These are phyloP conservation scores for Hypomyces rosellus DNA, from an alignment of 2,329 filamentous ascomycete species.

Conservation along the genomic window DNA sequence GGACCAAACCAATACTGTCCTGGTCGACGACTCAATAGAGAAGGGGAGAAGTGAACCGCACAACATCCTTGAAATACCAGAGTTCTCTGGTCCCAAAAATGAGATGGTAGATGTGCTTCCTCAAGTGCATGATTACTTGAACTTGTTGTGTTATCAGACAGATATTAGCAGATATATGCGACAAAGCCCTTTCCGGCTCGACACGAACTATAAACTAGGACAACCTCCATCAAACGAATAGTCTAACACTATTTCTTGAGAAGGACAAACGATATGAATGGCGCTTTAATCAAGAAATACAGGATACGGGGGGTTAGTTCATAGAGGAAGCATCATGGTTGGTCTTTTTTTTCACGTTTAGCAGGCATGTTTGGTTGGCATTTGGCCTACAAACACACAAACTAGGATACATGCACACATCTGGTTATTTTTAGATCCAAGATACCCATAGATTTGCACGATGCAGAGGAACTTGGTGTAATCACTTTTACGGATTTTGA, in stretches of 20 bases:
- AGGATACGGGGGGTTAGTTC: too few relatives aligned
- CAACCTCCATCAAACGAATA: not conserved
- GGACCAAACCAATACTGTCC: slow-evolving; percentile 79
- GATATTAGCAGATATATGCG: slow-evolving; percentile 60
- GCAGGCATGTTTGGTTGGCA: too few relatives aligned
- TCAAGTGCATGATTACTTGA: slow-evolving; percentile 57
- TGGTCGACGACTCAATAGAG: slow-evolving; percentile 77
- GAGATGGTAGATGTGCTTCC: slow-evolving; percentile 44
- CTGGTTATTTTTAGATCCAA: not conserved
- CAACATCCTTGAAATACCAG: slow-evolving; percentile 75
- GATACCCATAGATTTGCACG: not conserved
- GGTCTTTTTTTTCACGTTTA: too few relatives aligned
- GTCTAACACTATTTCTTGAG: not conserved
- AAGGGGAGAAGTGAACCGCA: slow-evolving; percentile 79
- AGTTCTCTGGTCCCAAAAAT: slow-evolving; percentile 52
- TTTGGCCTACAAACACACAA: too few relatives aligned
- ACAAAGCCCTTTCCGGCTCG: slow-evolving; percentile 40
- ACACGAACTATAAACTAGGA: slow-evolving; percentile 20
- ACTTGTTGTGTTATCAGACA: slow-evolving; percentile 43
- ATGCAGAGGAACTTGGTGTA: not conserved
- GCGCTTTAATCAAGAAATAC: not conserved
- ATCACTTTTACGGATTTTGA: slow-evolving; percentile 8
- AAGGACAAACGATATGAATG: not conserved
- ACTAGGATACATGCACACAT: not conserved
- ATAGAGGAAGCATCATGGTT: too few relatives aligned